A percentile compares a stretch with the other conserved stretches of the same genome.
Evolutionary conservation across 148 eudicot species (phyloP).

Genomic region (Silene conica): DNA sequence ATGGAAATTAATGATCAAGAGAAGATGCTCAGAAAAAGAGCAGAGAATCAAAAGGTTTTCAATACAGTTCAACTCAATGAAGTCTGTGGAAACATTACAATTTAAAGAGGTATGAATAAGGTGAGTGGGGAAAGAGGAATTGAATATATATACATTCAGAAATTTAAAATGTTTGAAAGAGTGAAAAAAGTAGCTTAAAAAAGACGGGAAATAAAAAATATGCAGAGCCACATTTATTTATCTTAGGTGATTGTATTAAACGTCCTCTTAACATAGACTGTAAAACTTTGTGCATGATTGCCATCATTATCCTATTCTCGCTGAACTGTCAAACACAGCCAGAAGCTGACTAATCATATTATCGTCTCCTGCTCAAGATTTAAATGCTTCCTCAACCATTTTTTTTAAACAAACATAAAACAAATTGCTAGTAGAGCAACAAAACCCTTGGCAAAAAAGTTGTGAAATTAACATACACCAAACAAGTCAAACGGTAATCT

Average conservation of each 20-base stretch:
- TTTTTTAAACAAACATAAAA: too few species aligned
- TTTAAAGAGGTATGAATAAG: neutral
- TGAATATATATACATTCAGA: neutral
- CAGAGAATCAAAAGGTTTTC: neutral
- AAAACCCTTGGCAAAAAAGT: too few species aligned
- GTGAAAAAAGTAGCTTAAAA: neutral
- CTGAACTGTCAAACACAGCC: neutral
- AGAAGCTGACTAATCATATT: neutral
- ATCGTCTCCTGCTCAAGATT: neutral
- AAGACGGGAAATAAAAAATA: neutral
- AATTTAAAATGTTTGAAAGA: neutral
- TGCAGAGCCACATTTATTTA: neutral
- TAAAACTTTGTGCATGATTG: neutral
- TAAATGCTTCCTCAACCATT: too few species aligned
- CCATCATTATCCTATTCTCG: neutral
- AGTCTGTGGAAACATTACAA: neutral
- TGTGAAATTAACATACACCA: too few species aligned
- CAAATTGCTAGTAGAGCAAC: too few species aligned
- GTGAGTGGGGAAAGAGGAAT: neutral
- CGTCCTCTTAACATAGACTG: neutral
- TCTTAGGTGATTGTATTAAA: neutral
- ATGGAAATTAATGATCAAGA: neutral
- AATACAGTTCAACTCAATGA: neutral
- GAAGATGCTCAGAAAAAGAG: neutral
- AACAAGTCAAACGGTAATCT: too few species aligned